phyloP scores from a whole-genome alignment of 495 filamentous ascomycete genomes.

The Penicillium herquei region DNA sequence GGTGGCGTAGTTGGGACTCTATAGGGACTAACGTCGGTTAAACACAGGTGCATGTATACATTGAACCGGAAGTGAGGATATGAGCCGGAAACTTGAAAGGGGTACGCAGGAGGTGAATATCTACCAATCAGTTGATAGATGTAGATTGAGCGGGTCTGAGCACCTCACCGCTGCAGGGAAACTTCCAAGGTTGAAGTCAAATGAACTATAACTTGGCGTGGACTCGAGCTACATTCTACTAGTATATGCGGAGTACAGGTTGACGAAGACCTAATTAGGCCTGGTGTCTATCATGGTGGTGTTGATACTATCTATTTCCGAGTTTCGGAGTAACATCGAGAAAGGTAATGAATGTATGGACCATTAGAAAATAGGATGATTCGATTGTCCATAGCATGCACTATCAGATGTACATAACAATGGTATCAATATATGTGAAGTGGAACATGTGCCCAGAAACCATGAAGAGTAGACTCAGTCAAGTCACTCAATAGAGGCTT shows the following conservation, averaged over 20 bases:
- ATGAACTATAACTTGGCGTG: not conserved
- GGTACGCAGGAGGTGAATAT: not conserved
- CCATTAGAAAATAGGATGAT: not conserved
- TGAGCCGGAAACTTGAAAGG: not conserved
- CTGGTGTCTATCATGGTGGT: no score
- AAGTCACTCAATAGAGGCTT: not conserved
- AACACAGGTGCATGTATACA: not conserved
- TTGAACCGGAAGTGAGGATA: not conserved
- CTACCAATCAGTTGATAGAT: not conserved
- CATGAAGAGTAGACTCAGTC: no score
- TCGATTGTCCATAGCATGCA: not conserved
- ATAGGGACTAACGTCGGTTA: no score
- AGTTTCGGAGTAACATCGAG: no score
- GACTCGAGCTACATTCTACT: not conserved
- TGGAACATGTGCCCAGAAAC: not conserved
- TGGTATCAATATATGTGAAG: not conserved
- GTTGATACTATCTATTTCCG: no score
- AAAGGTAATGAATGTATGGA: not conserved
- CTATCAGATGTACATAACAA: not conserved
- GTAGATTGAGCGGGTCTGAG: not conserved
- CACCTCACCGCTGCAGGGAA: conserved; percentile 5
- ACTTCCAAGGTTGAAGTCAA: not conserved
- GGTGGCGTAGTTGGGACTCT: no score
- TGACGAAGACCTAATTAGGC: no score
- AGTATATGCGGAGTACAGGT: no score